A percentile compares a stretch with the other conserved stretches of the same genome.
Conservation (phyloP, 73 alveolate genomes). For the Paramecium octaurelia region DNA sequence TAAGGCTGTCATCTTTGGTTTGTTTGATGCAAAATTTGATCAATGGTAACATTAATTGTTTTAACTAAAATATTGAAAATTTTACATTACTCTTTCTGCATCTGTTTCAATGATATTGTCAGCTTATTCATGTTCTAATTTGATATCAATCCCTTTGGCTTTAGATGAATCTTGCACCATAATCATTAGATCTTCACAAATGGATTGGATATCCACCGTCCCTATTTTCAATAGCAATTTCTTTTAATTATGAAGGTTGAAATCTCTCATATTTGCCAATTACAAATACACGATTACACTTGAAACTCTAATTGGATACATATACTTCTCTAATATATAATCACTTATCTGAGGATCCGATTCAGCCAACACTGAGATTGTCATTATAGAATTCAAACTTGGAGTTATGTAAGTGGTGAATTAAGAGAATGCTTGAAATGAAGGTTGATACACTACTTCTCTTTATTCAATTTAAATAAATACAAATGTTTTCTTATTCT, state of each 20-base stretch:
- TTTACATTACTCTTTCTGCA: conserved; percentile 23
- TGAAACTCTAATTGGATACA: conserved; percentile 21
- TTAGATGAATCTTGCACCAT: neutral
- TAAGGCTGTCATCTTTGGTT: neutral
- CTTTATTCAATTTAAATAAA: conserved; percentile 4
- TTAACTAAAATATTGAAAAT: neutral
- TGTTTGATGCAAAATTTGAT: neutral
- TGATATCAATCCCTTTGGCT: conserved; percentile 29
- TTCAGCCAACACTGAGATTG: neutral
- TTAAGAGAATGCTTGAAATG: neutral
- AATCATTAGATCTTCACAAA: neutral
- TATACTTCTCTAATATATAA: neutral
- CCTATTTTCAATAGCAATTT: neutral
- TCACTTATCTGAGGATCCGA: neutral
- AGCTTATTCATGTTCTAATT: neutral
- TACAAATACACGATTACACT: neutral
- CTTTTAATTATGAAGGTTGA: conserved; percentile 13
- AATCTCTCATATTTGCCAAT: conserved; percentile 37
- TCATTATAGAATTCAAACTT: conserved; percentile 32
- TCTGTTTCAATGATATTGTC: neutral
- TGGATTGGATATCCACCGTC: neutral
- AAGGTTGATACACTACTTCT: neutral
- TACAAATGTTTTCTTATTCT: neutral
- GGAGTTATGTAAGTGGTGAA: neutral
- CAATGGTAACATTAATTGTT: neutral